Conservation (phyloP, 31 red algal genomes). For the Pterothamnion heteromorphum region DNA sequence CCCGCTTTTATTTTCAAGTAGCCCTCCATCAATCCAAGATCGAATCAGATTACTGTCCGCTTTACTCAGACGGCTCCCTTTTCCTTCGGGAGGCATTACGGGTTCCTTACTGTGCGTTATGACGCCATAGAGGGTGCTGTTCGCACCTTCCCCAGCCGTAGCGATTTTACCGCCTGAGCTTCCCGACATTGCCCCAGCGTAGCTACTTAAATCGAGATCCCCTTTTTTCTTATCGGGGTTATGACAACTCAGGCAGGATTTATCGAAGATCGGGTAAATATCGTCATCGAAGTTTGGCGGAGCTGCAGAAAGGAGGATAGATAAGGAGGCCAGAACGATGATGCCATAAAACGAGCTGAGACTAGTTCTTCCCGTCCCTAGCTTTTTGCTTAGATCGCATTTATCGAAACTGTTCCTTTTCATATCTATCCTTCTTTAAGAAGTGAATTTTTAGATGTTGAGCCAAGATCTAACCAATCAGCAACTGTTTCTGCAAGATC, state of each 20-base stretch:
- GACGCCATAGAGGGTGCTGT: not conserved
- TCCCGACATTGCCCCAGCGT: not conserved
- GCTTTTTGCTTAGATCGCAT: too few species aligned
- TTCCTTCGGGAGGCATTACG: not conserved
- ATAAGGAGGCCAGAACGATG: too few species aligned
- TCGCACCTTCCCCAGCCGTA: not conserved
- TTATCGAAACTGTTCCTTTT: too few species aligned
- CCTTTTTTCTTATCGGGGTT: not conserved
- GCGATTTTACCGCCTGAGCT: not conserved
- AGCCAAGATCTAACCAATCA: not conserved
- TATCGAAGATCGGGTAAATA: not conserved
- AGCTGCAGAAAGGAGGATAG: too few species aligned
- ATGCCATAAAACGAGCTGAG: too few species aligned
- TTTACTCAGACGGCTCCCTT: not conserved
- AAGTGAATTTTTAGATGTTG: too few species aligned
- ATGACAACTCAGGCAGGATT: not conserved
- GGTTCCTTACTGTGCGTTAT: not conserved
- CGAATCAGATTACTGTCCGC: not conserved
- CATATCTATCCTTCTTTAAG: too few species aligned
- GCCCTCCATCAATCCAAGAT: not conserved
- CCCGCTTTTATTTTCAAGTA: not conserved
- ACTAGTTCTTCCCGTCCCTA: too few species aligned
- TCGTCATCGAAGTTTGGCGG: not conserved
- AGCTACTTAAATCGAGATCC: not conserved
- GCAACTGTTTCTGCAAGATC: not conserved